Evolutionary conservation across 345 rosid species (phyloP).

Genomic region (Bruguiera sexangula): DNA sequence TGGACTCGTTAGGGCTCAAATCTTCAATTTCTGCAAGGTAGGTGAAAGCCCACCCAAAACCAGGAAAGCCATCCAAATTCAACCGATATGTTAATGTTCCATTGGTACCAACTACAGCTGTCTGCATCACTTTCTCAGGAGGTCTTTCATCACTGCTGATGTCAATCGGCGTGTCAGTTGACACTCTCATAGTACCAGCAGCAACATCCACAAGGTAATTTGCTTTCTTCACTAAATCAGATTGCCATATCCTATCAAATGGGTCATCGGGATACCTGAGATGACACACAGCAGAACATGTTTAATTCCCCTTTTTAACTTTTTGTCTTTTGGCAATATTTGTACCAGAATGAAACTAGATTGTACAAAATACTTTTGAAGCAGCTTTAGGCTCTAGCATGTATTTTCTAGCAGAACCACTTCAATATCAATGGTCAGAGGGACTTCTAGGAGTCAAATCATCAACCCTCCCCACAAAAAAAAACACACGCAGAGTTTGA

Average conservation of each 20-base stretch:
- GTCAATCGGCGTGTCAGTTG: slow-evolving; percentile 59
- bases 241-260: slow-evolving; percentile 92
- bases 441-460: background rate
- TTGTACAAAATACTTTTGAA: background rate
- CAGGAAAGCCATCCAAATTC: slow-evolving; percentile 93
- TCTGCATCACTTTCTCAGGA: slow-evolving; percentile 98
- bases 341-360: background rate
- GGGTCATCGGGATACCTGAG: slow-evolving; percentile 96
- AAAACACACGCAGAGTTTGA: background rate
- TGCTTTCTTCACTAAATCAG: slow-evolving; percentile 72
- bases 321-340: background rate
- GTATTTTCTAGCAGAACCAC: slow-evolving; percentile 1
- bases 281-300: slow-evolving; percentile 2
- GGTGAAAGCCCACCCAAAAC: slow-evolving; percentile 78
- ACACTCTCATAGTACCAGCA: slow-evolving; percentile 67
- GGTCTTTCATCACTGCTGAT: slow-evolving; percentile 43
- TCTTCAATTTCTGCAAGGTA: slow-evolving; percentile 95
- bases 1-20: slow-evolving; percentile 55
- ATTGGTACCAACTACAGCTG: slow-evolving; percentile 96
- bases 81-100: slow-evolving; percentile 81
- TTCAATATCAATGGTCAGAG: background rate
- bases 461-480: background rate
- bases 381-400: background rate
- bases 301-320: background rate
- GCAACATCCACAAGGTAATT: slow-evolving; percentile 97